Percentiles rank a stretch among this genome's conserved stretches.
Conservation (phyloP, 2,329 filamentous ascomycete genomes). For the Aspergillus viridinutans region DNA sequence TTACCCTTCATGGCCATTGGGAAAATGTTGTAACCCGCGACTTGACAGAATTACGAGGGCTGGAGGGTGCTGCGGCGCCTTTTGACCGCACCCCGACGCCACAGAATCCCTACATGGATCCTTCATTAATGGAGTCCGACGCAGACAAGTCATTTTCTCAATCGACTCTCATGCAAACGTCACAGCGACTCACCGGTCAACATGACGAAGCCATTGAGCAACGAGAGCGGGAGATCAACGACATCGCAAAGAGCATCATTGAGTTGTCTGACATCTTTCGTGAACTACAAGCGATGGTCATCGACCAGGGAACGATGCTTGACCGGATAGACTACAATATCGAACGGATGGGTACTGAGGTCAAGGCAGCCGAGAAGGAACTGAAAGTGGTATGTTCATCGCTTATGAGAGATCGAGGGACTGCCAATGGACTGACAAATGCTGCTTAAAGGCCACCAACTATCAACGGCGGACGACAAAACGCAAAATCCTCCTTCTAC, state of each 20-base stretch:
- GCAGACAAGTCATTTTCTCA: constrained; percentile 90
- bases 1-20: not conserved
- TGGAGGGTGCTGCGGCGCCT: constrained; percentile 58
- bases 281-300: constrained; percentile 92
- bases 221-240: constrained; percentile 92
- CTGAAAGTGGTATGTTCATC: constrained; percentile 61
- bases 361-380: constrained; percentile 90
- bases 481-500: constrained; percentile 85
- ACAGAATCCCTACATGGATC: constrained; percentile 70
- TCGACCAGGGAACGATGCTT: constrained; percentile 84
- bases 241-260: constrained; percentile 97
- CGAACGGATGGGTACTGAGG: constrained; percentile 87
- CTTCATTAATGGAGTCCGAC: constrained; percentile 87
- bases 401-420: not conserved
- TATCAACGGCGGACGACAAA: constrained; percentile 89
- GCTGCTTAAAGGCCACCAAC: constrained; percentile 57
- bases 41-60: constrained; percentile 64
- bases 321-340: constrained; percentile 98
- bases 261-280: constrained; percentile 95
- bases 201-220: constrained; percentile 85
- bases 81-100: constrained; percentile 49
- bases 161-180: constrained; percentile 76
- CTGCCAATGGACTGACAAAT: constrained; percentile 1
- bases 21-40: constrained; percentile 8
- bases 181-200: constrained; percentile 52